phyloP scores from a whole-genome alignment of 2,329 filamentous ascomycete species.

The Fonsecaea nubica region DNA sequence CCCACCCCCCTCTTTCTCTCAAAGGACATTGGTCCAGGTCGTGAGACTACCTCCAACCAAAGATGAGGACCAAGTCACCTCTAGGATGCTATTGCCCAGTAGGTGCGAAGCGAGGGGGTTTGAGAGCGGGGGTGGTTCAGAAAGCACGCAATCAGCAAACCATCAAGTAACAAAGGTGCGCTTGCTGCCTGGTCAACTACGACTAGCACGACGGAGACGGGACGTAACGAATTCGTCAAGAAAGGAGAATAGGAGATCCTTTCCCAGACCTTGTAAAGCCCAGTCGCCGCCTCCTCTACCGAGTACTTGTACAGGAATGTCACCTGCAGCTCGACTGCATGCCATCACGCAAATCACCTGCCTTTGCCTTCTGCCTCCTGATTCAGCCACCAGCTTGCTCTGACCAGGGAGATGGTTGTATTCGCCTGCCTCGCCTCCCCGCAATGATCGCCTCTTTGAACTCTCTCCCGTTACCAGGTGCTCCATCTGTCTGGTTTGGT shows the following conservation, averaged over 20 bases:
- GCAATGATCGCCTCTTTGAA: no score
- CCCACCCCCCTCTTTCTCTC: no score
- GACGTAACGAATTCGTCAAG: not conserved
- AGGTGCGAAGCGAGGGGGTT: not conserved
- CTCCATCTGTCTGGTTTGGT: not conserved
- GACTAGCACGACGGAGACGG: no score
- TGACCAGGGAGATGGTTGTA: not conserved
- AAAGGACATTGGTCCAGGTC: no score
- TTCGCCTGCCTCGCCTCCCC: no score
- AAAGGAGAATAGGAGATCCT: not conserved
- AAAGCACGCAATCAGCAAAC: slow-evolving; percentile 7
- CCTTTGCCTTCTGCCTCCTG: not conserved
- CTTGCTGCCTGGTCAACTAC: slow-evolving; percentile 4
- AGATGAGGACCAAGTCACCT: not conserved
- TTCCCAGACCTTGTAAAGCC: not conserved
- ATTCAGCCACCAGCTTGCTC: no score
- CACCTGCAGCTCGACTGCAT: slow-evolving; percentile 16
- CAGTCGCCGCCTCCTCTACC: no score
- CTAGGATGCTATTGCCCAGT: not conserved
- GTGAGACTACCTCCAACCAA: no score
- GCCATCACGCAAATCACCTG: slow-evolving; percentile 14
- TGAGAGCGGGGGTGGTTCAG: not conserved
- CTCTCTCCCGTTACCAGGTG: not conserved
- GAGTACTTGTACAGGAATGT: not conserved
- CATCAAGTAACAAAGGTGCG: not conserved